phyloP scores from a whole-genome alignment of 202 grass and related monocot genomes.

The Musa balbisiana region DNA sequence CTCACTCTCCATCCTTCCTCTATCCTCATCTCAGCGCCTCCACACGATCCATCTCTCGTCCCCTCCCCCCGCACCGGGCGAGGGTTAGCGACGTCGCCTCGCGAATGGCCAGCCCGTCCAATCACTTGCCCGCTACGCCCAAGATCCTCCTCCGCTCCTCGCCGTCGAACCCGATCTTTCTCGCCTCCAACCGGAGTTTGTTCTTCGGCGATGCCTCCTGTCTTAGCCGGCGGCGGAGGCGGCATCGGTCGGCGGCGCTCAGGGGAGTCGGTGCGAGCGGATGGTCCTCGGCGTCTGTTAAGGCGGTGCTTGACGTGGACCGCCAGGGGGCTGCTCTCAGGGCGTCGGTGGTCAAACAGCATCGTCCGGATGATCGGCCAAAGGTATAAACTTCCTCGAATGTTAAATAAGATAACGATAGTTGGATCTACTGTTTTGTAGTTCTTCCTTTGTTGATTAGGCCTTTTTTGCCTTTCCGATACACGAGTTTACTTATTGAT shows the following conservation, averaged over 20 bases:
- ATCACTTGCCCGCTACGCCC: background rate
- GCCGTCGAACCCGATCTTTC: constrained; percentile 7
- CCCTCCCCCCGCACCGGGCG: background rate
- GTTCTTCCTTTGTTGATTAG: background rate
- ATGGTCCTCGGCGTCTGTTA: constrained; percentile 8
- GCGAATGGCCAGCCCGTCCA: constrained; percentile 9
- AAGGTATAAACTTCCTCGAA: constrained; percentile 24
- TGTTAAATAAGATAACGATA: too few relatives aligned
- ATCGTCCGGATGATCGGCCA: background rate
- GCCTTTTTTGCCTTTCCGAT: background rate
- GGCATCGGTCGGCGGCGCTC: background rate
- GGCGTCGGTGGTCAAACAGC: background rate
- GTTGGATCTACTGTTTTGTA: constrained; percentile 1
- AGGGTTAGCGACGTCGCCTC: constrained; percentile 12
- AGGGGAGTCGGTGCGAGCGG: background rate
- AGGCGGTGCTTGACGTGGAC: constrained; percentile 11
- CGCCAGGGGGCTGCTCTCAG: background rate
- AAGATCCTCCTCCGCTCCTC: constrained; percentile 9
- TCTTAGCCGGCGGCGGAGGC: background rate
- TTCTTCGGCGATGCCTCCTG: background rate
- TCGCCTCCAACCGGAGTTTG: constrained; percentile 1
- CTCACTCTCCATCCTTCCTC: constrained; percentile 5
- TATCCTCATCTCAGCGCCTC: constrained; percentile 57
- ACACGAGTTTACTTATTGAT: background rate
- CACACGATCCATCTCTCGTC: constrained; percentile 50